Evolutionary conservation across 805 yeast species (phyloP), one percentile per base, ranked within the genome.

Genomic region (Candida michaelii): DNA sequence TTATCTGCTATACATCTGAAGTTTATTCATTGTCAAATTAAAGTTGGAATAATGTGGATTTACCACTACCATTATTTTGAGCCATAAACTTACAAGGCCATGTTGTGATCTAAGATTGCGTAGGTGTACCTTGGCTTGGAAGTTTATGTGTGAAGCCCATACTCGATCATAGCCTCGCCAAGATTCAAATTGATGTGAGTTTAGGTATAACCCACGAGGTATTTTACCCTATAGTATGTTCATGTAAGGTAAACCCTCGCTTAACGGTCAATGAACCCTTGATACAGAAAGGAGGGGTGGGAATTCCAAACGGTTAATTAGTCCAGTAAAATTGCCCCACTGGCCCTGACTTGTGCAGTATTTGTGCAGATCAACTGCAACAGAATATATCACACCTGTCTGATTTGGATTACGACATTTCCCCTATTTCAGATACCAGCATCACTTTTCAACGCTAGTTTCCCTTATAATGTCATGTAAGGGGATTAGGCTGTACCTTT

Each of bases 41-140:
- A 18, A 6, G 15, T 18, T 31, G n/a, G 7, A 9, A 30, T 23
- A 16, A 16, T 30, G 4, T 13, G 7, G 5, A 27, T 30, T 30
- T 16, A 11, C 33, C 12, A 30, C n/a, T 19, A 11, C 35, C 6
- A 18, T 18, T 12, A 31, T 31, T 31, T 31, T 17, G 35, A 31
- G 35, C 35, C 35, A 18, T 18, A 31, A 8, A 11, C n/a, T n/a
- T 3, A 31, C 3, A 17, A 17, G 25, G 35, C 14, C 35, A 31
- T 31, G 17, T 18, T 18, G 12, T 12, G 8, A 31, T 31, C 35
- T 31, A 10, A 31, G 35, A 31, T 31, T 31, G 24, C 25, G 25
- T 18, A 5, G 10, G 8, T 18, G 25, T 31, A 25, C 15, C 25
- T 17, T 31, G 24, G 15, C 11, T 31, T 31, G 17, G 12, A 18